Conservation (phyloP, 2,329 filamentous ascomycete species). For the Cytospora leucostoma region DNA sequence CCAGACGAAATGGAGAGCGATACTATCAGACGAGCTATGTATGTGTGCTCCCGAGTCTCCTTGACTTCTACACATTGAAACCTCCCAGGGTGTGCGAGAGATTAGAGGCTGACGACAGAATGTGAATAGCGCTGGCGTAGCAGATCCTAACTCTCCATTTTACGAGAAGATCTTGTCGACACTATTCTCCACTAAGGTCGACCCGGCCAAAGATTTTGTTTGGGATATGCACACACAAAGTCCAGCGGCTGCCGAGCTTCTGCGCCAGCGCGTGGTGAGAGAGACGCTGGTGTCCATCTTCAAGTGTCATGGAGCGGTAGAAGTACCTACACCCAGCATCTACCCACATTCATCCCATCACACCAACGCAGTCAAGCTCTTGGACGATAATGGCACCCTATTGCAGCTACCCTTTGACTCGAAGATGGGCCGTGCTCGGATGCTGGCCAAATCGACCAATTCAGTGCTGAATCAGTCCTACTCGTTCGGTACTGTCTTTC, state of each 20-base stretch:
- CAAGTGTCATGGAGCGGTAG: constrained; percentile 83
- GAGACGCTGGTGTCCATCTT: constrained; percentile 77
- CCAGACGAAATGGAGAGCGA: constrained; percentile 93
- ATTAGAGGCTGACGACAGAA: neutral
- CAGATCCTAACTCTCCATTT: constrained; percentile 81
- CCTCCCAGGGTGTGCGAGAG: neutral
- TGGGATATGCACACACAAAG: constrained; percentile 69
- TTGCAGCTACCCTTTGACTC: constrained; percentile 94
- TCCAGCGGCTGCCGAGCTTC: constrained; percentile 59
- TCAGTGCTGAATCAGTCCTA: constrained; percentile 74
- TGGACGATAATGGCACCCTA: constrained; percentile 83
- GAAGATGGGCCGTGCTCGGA: constrained; percentile 83
- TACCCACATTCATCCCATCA: constrained; percentile 86
- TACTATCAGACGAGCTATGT: constrained; percentile 77
- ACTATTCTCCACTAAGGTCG: constrained; percentile 74
- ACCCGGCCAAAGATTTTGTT: constrained; percentile 77
- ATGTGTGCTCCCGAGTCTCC: neutral
- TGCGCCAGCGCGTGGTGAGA: constrained; percentile 74
- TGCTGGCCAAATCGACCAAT: constrained; percentile 70
- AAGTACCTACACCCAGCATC: constrained; percentile 71
- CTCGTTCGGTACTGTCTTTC: constrained; percentile 84
- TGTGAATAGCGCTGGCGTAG: constrained; percentile 60
- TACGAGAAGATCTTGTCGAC: constrained; percentile 88
- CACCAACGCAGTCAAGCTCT: constrained; percentile 72
- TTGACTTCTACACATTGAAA: too few species aligned